A percentile compares a stretch with the other conserved stretches of the same genome.
Conservation (phyloP, 768 basidiomycete genomes). For the Termitomyces sp. region DNA sequence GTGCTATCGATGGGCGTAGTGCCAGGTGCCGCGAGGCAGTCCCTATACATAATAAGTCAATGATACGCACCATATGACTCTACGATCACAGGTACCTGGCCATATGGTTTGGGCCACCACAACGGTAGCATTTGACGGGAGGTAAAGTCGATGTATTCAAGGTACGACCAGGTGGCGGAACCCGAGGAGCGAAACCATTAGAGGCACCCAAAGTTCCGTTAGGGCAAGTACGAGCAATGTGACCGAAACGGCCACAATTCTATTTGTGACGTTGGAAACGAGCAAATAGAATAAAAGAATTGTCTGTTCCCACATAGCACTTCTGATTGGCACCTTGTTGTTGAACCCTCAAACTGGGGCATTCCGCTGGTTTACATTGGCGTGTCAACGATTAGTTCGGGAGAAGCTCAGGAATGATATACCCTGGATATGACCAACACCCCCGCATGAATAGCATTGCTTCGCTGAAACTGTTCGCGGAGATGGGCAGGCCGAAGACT, state of each 20-base stretch:
- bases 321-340: slow-evolving; percentile 63
- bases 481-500: slow-evolving; percentile 81
- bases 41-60: slow-evolving; percentile 35
- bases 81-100: slow-evolving; percentile 46
- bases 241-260: slow-evolving; percentile 81
- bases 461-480: slow-evolving; percentile 80
- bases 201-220: slow-evolving; percentile 28
- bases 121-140: slow-evolving; percentile 85
- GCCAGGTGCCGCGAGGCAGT: slow-evolving; percentile 75
- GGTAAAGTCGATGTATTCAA: slow-evolving; percentile 74
- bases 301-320: slow-evolving; percentile 61
- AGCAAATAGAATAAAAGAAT: neutral
- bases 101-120: slow-evolving; percentile 86
- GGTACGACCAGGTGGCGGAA: slow-evolving; percentile 68
- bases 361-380: slow-evolving; percentile 48
- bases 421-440: slow-evolving; percentile 83
- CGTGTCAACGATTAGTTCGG: neutral
- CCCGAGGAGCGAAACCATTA: slow-evolving; percentile 56
- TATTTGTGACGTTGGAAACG: slow-evolving; percentile 19
- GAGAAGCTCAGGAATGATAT: neutral
- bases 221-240: slow-evolving; percentile 75
- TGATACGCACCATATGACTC: slow-evolving; percentile 2
- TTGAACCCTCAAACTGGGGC: slow-evolving; percentile 70
- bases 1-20: slow-evolving; percentile 48
- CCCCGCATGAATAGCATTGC: slow-evolving; percentile 92